These are phyloP conservation scores for Thermomyces lanuginosus DNA, from an alignment of 2,329 filamentous ascomycete genomes.

Conservation along the genomic window DNA sequence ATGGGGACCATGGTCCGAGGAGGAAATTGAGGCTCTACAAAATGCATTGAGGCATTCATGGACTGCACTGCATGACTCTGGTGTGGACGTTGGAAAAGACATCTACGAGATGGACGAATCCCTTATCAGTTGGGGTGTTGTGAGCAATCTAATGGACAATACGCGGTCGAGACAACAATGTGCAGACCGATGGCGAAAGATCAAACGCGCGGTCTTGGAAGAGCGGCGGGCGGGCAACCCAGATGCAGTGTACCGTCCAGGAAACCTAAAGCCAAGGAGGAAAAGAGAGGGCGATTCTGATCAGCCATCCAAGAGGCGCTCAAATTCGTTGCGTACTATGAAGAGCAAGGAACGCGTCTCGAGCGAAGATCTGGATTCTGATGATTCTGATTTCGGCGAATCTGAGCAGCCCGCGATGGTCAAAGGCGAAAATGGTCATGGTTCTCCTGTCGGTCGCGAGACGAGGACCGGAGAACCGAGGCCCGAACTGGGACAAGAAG, in stretches of 20 bases:
- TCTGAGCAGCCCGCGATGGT: no score
- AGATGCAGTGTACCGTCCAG: conserved; percentile 10
- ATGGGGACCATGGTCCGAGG: conserved; percentile 20
- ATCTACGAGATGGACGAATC: conserved; percentile 22
- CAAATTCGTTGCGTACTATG: no score
- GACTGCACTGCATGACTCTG: conserved; percentile 8
- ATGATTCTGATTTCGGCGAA: no score
- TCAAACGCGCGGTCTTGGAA: conserved; percentile 10
- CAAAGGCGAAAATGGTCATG: no score
- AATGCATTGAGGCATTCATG: conserved; percentile 13
- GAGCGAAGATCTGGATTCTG: conserved; percentile 6
- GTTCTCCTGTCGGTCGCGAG: no score
- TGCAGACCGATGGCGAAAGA: conserved; percentile 25
- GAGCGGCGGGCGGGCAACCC: conserved; percentile 11
- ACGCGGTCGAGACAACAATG: conserved; percentile 23
- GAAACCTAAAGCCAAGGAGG: background rate
- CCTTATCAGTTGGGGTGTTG: conserved; percentile 16
- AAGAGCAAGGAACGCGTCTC: conserved; percentile 6
- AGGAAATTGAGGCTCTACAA: conserved; percentile 17
- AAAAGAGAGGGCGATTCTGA: conserved; percentile 1
- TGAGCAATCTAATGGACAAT: conserved; percentile 16
- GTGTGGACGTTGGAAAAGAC: conserved; percentile 15
- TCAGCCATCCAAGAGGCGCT: no score
- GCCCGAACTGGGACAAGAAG: no score
- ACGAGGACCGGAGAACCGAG: no score